phyloP scores from a whole-genome alignment of 1,284 basidiomycete species.

The Puccinia novopanici region DNA sequence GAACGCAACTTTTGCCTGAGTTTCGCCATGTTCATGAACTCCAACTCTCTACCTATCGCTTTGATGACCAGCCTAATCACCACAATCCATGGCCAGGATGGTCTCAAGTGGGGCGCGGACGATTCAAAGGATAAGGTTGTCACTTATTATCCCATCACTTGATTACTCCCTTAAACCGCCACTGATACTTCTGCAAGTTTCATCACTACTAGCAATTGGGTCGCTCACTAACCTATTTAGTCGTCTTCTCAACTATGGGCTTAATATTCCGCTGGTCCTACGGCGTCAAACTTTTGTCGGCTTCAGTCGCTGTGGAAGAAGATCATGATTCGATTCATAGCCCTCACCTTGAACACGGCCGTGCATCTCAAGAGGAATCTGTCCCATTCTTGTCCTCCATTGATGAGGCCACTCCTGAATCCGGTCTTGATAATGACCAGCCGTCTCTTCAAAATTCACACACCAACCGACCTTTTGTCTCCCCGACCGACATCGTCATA shows the following conservation, averaged over 20 bases:
- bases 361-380: constrained; percentile 24
- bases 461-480: background rate
- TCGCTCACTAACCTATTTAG: constrained; percentile 58
- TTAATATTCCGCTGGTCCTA: constrained; percentile 62
- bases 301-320: constrained; percentile 57
- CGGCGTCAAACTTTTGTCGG: constrained; percentile 60
- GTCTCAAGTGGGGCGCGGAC: constrained; percentile 55
- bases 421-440: constrained; percentile 1
- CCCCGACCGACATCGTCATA: constrained; percentile 3
- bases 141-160: background rate
- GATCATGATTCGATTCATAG: constrained; percentile 32
- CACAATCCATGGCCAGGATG: constrained; percentile 54
- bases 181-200: background rate
- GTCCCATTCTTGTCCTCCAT: constrained; percentile 9
- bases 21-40: constrained; percentile 51
- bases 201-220: constrained; percentile 20
- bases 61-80: constrained; percentile 61
- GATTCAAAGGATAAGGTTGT: constrained; percentile 54
- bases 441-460: background rate
- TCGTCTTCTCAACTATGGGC: constrained; percentile 61
- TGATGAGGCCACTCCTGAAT: constrained; percentile 1
- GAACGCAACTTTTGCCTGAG: constrained; percentile 61
- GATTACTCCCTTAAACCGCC: too few species aligned
- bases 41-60: constrained; percentile 61
- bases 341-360: constrained; percentile 25